Evolutionary conservation across 2,329 filamentous ascomycete species (phyloP).

Genomic region (Stagonosporopsis cucurbitacearum): DNA sequence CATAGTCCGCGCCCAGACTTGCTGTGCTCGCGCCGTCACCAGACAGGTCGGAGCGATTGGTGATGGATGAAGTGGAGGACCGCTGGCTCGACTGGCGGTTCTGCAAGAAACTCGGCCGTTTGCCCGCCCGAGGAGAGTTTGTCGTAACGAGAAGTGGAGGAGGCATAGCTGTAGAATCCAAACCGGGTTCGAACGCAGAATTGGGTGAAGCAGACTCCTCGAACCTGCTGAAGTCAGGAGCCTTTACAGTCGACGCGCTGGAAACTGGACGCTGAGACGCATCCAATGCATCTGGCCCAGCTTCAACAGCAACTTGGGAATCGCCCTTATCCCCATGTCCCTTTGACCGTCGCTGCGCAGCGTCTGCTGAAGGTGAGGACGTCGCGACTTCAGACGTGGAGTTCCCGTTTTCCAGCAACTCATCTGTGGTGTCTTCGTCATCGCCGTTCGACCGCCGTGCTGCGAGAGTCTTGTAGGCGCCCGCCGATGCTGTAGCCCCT

Average conservation of each 20-base stretch:
- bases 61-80: constrained; percentile 64
- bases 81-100: constrained; percentile 64
- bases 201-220: constrained; percentile 41
- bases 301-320: not conserved
- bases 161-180: constrained; percentile 33
- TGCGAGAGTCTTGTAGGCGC: constrained; percentile 52
- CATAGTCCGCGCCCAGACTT: constrained; percentile 79
- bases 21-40: constrained; percentile 74
- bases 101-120: constrained; percentile 62
- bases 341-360: constrained; percentile 41
- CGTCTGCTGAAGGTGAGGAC: constrained; percentile 54
- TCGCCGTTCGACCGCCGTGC: constrained; percentile 27
- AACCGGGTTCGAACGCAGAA: constrained; percentile 38
- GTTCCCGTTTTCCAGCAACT: constrained; percentile 35
- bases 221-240: constrained; percentile 40
- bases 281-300: constrained; percentile 29
- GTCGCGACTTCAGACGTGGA: constrained; percentile 45
- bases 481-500: constrained; percentile 49
- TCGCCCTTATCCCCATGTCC: constrained; percentile 4
- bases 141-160: constrained; percentile 29
- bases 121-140: constrained; percentile 39
- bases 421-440: constrained; percentile 29
- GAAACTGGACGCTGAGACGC: constrained; percentile 43
- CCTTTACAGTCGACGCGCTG: constrained; percentile 50
- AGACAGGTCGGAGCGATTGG: constrained; percentile 60